Evolutionary conservation across 176 grass and related monocot species (phyloP), one percentile per base, ranked within the genome.

Genomic region (Lolium multiflorum): DNA sequence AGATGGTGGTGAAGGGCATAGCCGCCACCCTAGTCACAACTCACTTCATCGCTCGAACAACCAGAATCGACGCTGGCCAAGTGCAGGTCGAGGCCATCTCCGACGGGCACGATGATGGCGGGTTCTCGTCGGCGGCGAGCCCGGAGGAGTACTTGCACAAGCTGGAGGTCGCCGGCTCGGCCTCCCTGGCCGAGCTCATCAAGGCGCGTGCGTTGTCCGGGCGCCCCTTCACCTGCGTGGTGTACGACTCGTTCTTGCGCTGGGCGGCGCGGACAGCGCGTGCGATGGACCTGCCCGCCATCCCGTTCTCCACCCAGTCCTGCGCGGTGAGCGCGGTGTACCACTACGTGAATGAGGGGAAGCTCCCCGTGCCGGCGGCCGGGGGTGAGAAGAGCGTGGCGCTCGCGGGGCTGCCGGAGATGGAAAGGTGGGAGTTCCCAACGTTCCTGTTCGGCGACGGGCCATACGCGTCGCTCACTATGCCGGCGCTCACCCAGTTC

Each of bases 341-440:
- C 81, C 44, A 92, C 81, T 81, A 92, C 74, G 35, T 90, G 26
- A 47, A 24, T 4, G 22, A 62, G 16, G 91, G 89, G 48, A 64
- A 17, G 71, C 58, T 97, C 0, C 56, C 63, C 25, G 62, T 59
- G 81, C 91, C 24, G 16, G 64, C 15, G 48, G 14, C 14, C 4
- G n/a, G 7, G 28, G 38, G 5, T 3, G 13, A 3, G 4, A 60
- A 56, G 81, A 78, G 76, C 20, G 2, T 3, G 37, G 68, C 58
- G 1, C 5, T 81, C 54, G 66, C 78, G 8, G 89, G 91, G 6
- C 22, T 97, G 54, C 89, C 82, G 69, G 84, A 71, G 78, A 82
- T 97, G 94, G 87, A 86, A 47, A 85, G 89, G 51, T 70, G 46
- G 26, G 94, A 97, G 73, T 84, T 97, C 80, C 91, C 94, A n/a